These are phyloP conservation scores for Pigoraptor vietnamica DNA, from an alignment of 78 protist species.

Conservation along the genomic window DNA sequence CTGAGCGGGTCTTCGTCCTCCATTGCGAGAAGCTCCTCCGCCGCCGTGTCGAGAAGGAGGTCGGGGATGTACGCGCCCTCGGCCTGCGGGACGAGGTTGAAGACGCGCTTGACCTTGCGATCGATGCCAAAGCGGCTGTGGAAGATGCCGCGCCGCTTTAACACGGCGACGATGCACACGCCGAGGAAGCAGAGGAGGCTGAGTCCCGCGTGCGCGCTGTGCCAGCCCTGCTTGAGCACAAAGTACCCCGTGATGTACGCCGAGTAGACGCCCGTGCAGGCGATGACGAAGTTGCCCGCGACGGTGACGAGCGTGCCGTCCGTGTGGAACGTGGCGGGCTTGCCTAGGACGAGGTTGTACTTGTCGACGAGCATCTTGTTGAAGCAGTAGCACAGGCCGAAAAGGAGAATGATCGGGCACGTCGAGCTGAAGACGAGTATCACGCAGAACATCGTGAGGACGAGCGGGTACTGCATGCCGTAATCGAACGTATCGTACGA, in stretches of 20 bases:
- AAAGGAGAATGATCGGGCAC: not conserved
- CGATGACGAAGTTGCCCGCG: not conserved
- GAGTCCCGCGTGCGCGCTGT: not conserved
- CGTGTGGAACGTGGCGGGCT: not conserved
- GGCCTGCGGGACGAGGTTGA: not conserved
- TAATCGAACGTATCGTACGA: not conserved
- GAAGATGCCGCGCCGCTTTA: not conserved
- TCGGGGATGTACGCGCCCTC: not conserved
- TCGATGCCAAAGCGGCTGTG: not conserved
- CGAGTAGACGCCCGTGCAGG: not conserved
- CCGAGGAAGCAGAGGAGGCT: not conserved
- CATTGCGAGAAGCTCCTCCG: not conserved
- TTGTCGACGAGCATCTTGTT: not conserved
- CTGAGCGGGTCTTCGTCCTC: not conserved
- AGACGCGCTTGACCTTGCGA: not conserved
- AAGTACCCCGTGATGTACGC: not conserved
- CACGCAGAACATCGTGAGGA: not conserved
- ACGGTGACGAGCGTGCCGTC: not conserved
- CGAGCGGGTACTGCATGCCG: not conserved
- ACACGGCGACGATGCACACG: not conserved
- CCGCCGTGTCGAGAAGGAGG: not conserved
- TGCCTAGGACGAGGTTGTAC: not conserved
- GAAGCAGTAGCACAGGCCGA: not conserved
- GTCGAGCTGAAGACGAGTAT: conserved; percentile 1
- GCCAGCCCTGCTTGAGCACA: not conserved